Percentiles rank a stretch among this genome's conserved stretches.
Conservation (phyloP, 257 asterid genomes). For the Forsythia viridissima region DNA sequence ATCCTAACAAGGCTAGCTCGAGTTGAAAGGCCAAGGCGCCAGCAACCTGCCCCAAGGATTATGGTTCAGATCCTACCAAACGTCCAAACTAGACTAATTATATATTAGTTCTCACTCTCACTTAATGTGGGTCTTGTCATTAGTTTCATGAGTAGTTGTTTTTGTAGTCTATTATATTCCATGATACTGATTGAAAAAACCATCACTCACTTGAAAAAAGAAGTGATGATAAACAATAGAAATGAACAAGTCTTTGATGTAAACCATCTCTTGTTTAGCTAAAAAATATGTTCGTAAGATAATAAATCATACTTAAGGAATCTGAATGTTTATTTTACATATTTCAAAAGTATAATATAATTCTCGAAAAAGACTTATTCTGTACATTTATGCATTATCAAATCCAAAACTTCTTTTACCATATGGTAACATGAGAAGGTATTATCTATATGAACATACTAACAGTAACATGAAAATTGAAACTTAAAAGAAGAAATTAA, state of each 20-base stretch:
- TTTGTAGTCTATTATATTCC: background rate
- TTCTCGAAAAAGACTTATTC: background rate
- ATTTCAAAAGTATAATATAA: background rate
- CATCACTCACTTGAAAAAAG: background rate
- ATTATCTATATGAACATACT: background rate
- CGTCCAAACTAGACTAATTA: too few relatives aligned
- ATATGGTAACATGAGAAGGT: background rate
- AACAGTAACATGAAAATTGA: background rate
- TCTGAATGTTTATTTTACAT: background rate
- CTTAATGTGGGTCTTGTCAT: background rate
- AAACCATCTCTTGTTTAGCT: background rate
- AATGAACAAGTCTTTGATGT: background rate
- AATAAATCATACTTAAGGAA: background rate
- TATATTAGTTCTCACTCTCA: too few relatives aligned
- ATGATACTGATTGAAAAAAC: background rate
- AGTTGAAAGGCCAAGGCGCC: background rate
- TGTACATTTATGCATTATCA: background rate
- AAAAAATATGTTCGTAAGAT: background rate
- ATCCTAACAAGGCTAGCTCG: background rate
- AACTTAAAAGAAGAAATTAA: background rate
- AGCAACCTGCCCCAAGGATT: background rate
- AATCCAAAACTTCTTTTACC: background rate
- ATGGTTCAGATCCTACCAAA: background rate
- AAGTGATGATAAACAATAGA: background rate
- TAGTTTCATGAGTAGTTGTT: background rate